Conservation (phyloP, 768 basidiomycete species). For the Boletales sp. region DNA sequence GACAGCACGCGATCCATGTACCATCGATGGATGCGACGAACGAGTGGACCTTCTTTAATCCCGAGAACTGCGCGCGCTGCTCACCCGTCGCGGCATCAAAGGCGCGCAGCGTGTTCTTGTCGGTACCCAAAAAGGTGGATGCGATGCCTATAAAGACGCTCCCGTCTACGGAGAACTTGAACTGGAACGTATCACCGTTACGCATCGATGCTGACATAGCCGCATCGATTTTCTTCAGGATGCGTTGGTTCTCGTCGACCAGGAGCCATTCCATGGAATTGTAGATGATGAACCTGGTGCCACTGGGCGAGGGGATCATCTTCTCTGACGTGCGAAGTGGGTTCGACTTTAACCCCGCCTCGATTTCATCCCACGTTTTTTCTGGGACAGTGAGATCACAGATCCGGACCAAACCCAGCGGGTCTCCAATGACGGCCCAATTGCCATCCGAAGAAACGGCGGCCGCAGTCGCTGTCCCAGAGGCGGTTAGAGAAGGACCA, state of each 20-base stretch:
- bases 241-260: background rate
- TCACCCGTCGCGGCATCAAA: slow-evolving; percentile 3
- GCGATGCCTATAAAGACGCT: slow-evolving; percentile 6
- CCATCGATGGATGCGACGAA: slow-evolving; percentile 2
- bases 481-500: too few relatives aligned
- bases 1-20: slow-evolving; percentile 6
- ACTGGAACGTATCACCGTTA: background rate
- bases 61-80: background rate
- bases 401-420: background rate
- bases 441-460: too few relatives aligned
- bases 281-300: slow-evolving; percentile 5
- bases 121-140: background rate
- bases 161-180: slow-evolving; percentile 8
- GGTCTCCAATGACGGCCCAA: background rate
- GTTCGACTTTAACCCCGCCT: background rate
- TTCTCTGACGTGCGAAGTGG: background rate
- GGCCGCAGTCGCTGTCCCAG: too few relatives aligned
- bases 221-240: slow-evolving; percentile 9
- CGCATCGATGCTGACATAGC: slow-evolving; percentile 1
- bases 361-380: slow-evolving; percentile 8
- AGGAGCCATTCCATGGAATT: background rate
- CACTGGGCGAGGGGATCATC: slow-evolving; percentile 9
- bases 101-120: slow-evolving; percentile 3
- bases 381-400: background rate
- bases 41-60: slow-evolving; percentile 3